Base-by-base conservation (phyloP, 805 yeast genomes). In the Ogataea nitratoaversa region DNA sequence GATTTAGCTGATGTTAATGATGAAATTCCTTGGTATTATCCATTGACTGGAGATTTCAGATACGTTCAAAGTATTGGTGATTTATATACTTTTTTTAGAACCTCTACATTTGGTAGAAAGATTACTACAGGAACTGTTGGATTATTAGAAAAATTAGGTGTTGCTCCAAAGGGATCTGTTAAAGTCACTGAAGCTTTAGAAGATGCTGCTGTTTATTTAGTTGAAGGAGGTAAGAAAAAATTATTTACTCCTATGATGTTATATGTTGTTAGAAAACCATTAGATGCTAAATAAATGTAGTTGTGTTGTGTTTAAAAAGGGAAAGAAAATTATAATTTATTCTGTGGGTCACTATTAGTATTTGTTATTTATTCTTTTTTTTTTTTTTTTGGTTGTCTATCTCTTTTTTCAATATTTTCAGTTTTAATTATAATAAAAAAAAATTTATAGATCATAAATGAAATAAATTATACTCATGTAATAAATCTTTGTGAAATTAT, bases 171-270 rank as follows among this genome's bases (percentile, higher is more conserved):
- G 66, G 99, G 96, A 44, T 85, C 91, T 16, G 76, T 74, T 60
- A 81, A 87, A 70, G 97, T 93, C 49, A 88, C 98, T 31, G 74
- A 67, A 47, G 98, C 98, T 23, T 76, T 93, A 52, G 99, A 93
- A 71, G 93, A 90, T 62, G 99, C 99, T 46, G 98, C 98, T 41
- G 82, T 91, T 45, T 90, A 89, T 65, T 77, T 93, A 58, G 96
- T 90, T 42, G 85, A 80, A 42, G 99, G 99, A 66, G 99, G 96
- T 63, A 75, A 74, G 66, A 74, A 83, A 65, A 82, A 84, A 56
- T 73, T 93, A 51, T 93, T 93, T 71, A 91, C 98, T 30, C 99
- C 99, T 57, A 93, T 93, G 99, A 85, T 88, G 93, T 74, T 93
- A 62, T 91, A 81, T 62, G 78, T 93, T 50, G 89, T 78, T 54